Conservation (phyloP, 2,329 filamentous ascomycete species). For the Penicillium sp. region DNA sequence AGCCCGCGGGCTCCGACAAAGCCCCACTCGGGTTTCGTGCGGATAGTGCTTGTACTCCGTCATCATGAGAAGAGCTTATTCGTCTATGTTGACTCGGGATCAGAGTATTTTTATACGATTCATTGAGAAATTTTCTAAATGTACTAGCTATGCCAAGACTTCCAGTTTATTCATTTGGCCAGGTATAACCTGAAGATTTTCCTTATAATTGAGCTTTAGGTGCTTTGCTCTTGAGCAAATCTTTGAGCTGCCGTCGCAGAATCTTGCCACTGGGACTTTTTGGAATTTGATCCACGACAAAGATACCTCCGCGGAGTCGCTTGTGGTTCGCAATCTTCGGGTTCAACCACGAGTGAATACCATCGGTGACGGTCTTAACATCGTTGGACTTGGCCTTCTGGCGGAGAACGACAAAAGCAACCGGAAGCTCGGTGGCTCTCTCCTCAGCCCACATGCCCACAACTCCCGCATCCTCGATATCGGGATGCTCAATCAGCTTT, state of each 20-base stretch:
- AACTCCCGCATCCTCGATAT: conserved; percentile 22
- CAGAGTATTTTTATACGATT: too few species aligned
- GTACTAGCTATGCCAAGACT: too few species aligned
- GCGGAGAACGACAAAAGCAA: conserved; percentile 22
- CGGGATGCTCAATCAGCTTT: conserved; percentile 21
- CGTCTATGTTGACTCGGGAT: too few species aligned
- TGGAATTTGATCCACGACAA: conserved; percentile 33
- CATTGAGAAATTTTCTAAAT: too few species aligned
- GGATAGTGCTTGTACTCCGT: too few species aligned
- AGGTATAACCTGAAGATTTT: too few species aligned
- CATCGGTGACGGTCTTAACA: conserved; percentile 6
- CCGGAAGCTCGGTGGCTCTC: conserved; percentile 19
- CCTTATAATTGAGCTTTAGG: conserved; percentile 19
- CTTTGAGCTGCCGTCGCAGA: conserved; percentile 26
- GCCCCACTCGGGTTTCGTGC: neutral
- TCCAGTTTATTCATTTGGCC: too few species aligned
- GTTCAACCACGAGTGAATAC: conserved; percentile 22
- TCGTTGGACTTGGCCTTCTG: conserved; percentile 7
- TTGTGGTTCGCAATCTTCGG: conserved; percentile 34
- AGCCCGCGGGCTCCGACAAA: conserved; percentile 4
- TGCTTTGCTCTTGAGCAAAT: conserved; percentile 17
- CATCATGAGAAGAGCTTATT: too few species aligned
- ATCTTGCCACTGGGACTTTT: conserved; percentile 37
- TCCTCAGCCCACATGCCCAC: conserved; percentile 23
- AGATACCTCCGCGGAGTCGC: conserved; percentile 32